Conservation (phyloP, 2,329 filamentous ascomycete species). For the Botrytis aclada region DNA sequence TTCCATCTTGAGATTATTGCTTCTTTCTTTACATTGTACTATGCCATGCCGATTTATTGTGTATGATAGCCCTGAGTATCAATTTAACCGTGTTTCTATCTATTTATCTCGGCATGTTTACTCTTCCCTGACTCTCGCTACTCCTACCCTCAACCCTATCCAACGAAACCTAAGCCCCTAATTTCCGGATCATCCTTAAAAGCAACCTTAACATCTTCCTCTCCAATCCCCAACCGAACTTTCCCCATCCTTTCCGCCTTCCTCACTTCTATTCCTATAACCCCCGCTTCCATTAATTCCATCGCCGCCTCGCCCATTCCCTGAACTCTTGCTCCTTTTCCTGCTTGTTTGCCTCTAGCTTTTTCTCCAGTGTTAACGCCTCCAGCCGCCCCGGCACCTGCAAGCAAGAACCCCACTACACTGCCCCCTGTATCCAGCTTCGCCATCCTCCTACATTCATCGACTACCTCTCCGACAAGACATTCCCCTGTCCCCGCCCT, state of each 20-base stretch:
- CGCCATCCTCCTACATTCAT: constrained; percentile 74
- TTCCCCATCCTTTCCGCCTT: constrained; percentile 84
- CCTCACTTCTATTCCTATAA: constrained; percentile 78
- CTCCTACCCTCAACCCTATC: neutral
- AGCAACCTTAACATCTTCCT: constrained; percentile 85
- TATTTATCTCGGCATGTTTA: neutral
- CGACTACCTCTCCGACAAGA: constrained; percentile 81
- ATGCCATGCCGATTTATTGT: neutral
- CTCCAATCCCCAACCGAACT: constrained; percentile 78
- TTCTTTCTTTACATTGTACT: neutral
- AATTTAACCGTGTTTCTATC: neutral
- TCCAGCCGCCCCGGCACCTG: neutral
- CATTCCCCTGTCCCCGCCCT: constrained; percentile 85
- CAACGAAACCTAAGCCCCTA: constrained; percentile 48
- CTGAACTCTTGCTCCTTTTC: constrained; percentile 44
- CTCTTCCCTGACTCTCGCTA: neutral
- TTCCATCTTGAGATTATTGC: neutral
- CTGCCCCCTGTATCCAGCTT: constrained; percentile 56
- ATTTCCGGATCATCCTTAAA: constrained; percentile 85
- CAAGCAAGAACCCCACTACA: constrained; percentile 57
- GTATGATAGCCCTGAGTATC: neutral
- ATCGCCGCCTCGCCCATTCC: constrained; percentile 71
- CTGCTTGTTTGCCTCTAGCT: neutral
- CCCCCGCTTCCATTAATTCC: constrained; percentile 81
- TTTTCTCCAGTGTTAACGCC: neutral